Evolutionary conservation across 1,284 basidiomycete species (phyloP).

Genomic region (Trichosporon inkin): DNA sequence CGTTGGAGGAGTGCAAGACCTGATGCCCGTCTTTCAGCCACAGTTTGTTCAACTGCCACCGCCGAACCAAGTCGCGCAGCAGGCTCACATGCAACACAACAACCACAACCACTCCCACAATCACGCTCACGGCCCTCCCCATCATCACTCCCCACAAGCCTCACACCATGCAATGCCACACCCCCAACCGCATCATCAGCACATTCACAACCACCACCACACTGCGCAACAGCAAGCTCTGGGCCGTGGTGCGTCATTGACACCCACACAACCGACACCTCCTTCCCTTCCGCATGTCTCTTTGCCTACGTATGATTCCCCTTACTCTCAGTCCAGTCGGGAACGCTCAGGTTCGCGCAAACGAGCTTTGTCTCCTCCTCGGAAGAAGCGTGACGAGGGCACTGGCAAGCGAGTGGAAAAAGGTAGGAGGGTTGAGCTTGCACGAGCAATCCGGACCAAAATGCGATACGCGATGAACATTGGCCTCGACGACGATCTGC

Average conservation of each 20-base stretch:
- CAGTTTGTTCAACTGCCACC: constrained; percentile 4
- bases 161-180: constrained; percentile 3
- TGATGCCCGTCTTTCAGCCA: constrained; percentile 5
- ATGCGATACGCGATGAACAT: constrained; percentile 27
- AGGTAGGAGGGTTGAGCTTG: constrained; percentile 20
- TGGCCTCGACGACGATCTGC: constrained; percentile 22
- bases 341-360: constrained; percentile 8
- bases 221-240: not conserved
- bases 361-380: not conserved
- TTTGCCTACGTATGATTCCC: not conserved
- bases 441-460: constrained; percentile 24
- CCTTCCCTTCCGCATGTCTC: not conserved
- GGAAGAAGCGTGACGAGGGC: constrained; percentile 13
- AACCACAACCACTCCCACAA: not conserved
- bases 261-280: not conserved
- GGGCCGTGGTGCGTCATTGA: not conserved
- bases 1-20: not conserved
- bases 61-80: constrained; percentile 1
- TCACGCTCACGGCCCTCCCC: not conserved
- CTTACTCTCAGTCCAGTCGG: not conserved
- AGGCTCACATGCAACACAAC: constrained; percentile 7
- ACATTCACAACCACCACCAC: not conserved
- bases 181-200: not conserved
- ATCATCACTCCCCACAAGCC: not conserved
- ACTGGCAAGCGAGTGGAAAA: constrained; percentile 25